Evolutionary conservation across 352 stramenopile species (phyloP).

Genomic region (Globisporangium acanthophoron): DNA sequence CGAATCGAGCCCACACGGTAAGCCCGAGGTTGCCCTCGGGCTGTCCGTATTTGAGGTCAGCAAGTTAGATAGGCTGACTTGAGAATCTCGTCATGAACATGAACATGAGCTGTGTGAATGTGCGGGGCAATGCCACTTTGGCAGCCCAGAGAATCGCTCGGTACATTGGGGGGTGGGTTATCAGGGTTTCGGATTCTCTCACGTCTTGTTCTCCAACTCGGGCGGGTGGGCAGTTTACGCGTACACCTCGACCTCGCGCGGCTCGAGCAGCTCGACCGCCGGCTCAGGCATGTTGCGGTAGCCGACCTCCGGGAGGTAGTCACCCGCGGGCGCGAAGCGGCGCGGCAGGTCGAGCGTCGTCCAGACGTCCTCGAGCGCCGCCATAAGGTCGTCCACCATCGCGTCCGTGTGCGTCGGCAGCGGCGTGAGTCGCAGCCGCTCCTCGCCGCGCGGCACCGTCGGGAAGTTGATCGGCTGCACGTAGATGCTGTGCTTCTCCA

Average conservation of each 20-base stretch:
- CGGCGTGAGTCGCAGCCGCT: constrained; percentile 86
- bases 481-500: constrained; percentile 90
- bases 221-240: too few relatives aligned
- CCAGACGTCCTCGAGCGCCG: constrained; percentile 83
- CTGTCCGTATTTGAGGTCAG: too few relatives aligned
- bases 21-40: too few relatives aligned
- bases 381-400: constrained; percentile 86
- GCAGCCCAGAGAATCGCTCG: not conserved
- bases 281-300: constrained; percentile 62
- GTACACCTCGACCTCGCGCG: constrained; percentile 32
- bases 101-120: too few relatives aligned
- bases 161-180: not conserved
- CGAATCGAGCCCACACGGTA: too few relatives aligned
- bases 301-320: constrained; percentile 78
- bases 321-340: constrained; percentile 48
- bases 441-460: constrained; percentile 83
- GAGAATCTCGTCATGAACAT: too few relatives aligned
- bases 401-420: constrained; percentile 82
- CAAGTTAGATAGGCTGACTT: too few relatives aligned
- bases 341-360: constrained; percentile 75
- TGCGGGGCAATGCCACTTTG: too few relatives aligned
- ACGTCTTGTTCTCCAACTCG: not conserved
- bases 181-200: not conserved
- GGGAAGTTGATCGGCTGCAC: constrained; percentile 92
- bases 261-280: constrained; percentile 35